phyloP scores from a whole-genome alignment of 768 basidiomycete genomes.

The Russula lepida region DNA sequence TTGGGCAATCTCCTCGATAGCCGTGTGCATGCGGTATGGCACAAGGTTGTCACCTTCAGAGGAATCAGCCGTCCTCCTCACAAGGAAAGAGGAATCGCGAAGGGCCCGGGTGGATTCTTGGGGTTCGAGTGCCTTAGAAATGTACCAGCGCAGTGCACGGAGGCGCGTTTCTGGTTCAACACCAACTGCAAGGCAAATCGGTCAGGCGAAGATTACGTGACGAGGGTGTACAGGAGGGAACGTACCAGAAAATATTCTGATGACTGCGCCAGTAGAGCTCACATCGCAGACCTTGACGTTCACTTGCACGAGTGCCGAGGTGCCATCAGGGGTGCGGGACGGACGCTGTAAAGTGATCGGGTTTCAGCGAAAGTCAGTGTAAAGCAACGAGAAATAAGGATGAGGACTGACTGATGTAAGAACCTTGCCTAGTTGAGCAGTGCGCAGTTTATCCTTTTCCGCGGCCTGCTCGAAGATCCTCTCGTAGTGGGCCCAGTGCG shows the following conservation, averaged over 20 bases:
- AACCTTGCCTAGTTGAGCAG: slow-evolving; percentile 3
- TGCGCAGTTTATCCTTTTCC: slow-evolving; percentile 15
- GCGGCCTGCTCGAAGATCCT: slow-evolving; percentile 11
- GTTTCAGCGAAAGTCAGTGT: background rate
- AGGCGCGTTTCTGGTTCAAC: slow-evolving; percentile 14
- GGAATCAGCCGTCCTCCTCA: background rate
- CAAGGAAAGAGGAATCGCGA: slow-evolving; percentile 11
- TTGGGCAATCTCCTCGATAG: slow-evolving; percentile 12
- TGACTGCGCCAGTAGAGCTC: background rate
- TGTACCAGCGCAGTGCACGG: slow-evolving; percentile 17
- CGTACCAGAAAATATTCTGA: slow-evolving; percentile 1
- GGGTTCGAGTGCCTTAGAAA: slow-evolving; percentile 10
- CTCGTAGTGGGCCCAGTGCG: slow-evolving; percentile 12
- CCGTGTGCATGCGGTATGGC: slow-evolving; percentile 9
- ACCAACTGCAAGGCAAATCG: background rate
- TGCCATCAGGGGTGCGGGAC: background rate
- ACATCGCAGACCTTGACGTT: slow-evolving; percentile 6
- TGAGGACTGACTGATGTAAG: slow-evolving; percentile 9
- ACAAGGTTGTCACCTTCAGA: background rate
- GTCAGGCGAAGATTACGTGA: background rate
- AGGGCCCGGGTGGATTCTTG: slow-evolving; percentile 9
- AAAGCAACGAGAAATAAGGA: background rate
- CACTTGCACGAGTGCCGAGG: slow-evolving; percentile 6
- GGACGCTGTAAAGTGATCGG: background rate
- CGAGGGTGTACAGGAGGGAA: background rate